Conservation (phyloP, 495 filamentous ascomycete species). For the Ascodesmis nigricans region DNA sequence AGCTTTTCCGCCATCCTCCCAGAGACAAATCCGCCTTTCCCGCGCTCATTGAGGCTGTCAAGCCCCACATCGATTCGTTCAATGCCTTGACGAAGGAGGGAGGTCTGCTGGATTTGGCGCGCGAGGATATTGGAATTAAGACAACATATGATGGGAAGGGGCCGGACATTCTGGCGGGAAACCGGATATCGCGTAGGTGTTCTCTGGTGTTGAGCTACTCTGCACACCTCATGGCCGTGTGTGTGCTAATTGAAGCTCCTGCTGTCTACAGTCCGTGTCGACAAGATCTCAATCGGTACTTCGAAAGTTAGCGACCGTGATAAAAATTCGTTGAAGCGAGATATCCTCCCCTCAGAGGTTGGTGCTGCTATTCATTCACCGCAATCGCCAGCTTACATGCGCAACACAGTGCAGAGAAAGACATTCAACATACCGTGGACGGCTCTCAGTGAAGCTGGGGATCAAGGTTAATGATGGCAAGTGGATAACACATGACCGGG, state of each 20-base stretch:
- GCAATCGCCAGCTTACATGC: slow-evolving; percentile 1
- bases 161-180: slow-evolving; percentile 8
- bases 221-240: too few relatives aligned
- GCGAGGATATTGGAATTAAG: slow-evolving; percentile 79
- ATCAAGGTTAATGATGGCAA: slow-evolving; percentile 69
- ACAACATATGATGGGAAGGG: slow-evolving; percentile 60
- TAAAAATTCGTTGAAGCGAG: slow-evolving; percentile 32
- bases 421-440: slow-evolving; percentile 77
- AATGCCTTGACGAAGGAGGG: slow-evolving; percentile 63
- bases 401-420: slow-evolving; percentile 52
- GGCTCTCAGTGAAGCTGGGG: slow-evolving; percentile 56
- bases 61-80: slow-evolving; percentile 86
- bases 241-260: neutral
- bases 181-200: slow-evolving; percentile 20
- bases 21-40: slow-evolving; percentile 75
- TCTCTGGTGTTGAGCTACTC: slow-evolving; percentile 22
- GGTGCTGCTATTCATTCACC: slow-evolving; percentile 1
- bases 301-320: slow-evolving; percentile 17
- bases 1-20: slow-evolving; percentile 71
- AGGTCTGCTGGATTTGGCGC: slow-evolving; percentile 48
- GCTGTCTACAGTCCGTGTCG: slow-evolving; percentile 13
- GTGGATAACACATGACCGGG: slow-evolving; percentile 53
- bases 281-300: slow-evolving; percentile 21
- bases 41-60: slow-evolving; percentile 54
- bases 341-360: slow-evolving; percentile 66